phyloP scores from a whole-genome alignment of 2,329 filamentous ascomycete species.

The Monosporascus sp. region DNA sequence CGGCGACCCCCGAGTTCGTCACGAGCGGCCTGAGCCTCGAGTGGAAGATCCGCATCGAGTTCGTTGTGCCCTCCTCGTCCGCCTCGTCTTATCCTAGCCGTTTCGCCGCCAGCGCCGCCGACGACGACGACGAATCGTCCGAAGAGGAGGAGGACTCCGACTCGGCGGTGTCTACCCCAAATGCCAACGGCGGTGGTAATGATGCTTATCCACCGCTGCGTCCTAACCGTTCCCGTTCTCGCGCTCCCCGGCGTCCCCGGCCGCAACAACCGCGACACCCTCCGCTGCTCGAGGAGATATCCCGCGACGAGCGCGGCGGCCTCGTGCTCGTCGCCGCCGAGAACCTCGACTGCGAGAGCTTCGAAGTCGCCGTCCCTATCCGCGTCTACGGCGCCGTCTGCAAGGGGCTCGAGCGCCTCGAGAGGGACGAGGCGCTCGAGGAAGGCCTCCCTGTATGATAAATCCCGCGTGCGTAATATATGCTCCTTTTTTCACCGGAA shows the following conservation, averaged over 20 bases:
- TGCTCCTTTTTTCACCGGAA: too few species aligned
- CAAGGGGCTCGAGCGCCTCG: conserved; percentile 50
- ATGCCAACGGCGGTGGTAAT: not conserved
- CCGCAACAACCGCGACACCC: conserved; percentile 15
- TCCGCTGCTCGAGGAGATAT: conserved; percentile 71
- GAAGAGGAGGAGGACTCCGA: conserved; percentile 5
- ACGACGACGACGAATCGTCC: conserved; percentile 18
- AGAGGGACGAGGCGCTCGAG: conserved; percentile 49
- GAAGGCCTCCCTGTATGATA: conserved; percentile 26
- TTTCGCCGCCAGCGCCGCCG: conserved; percentile 18
- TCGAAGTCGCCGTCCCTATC: conserved; percentile 81
- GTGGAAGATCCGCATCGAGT: conserved; percentile 88
- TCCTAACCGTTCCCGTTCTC: too few species aligned
- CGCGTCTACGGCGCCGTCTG: conserved; percentile 68
- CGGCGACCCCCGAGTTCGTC: too few species aligned
- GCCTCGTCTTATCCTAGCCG: not conserved
- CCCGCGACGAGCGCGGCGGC: conserved; percentile 71
- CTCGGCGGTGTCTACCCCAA: not conserved
- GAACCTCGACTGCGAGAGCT: conserved; percentile 77
- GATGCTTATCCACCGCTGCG: not conserved
- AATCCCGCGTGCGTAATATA: not conserved
- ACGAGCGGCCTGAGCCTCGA: conserved; percentile 83
- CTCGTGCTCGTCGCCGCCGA: conserved; percentile 71
- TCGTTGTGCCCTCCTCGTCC: conserved; percentile 65
- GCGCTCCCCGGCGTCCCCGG: too few species aligned